A percentile compares a stretch with the other conserved stretches of the same genome.
Evolutionary conservation across 768 basidiomycete species (phyloP).

Genomic region (Mycena rosella): DNA sequence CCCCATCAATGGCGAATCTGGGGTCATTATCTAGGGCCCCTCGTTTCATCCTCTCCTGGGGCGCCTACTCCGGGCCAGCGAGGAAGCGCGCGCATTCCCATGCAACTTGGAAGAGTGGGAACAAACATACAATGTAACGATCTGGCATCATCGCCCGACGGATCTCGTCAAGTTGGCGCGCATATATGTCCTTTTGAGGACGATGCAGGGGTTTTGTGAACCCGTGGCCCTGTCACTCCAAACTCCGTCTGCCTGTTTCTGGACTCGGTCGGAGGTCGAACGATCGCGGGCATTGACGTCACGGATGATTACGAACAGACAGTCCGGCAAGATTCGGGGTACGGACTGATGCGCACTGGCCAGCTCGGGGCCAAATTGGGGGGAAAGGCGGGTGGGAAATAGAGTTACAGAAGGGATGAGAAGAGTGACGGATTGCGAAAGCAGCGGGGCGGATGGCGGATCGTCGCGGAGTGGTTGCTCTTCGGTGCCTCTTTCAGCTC

Average conservation of each 20-base stretch:
- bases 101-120: background rate
- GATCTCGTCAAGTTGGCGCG: constrained; percentile 19
- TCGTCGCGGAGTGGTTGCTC: background rate
- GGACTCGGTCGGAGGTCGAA: background rate
- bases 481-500: constrained; percentile 3
- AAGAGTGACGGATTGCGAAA: background rate
- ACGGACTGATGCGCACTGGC: background rate
- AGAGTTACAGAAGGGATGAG: background rate
- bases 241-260: background rate
- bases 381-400: no score
- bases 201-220: background rate
- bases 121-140: constrained; percentile 17
- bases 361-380: constrained; percentile 2
- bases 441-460: constrained; percentile 26
- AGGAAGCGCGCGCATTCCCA: background rate
- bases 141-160: constrained; percentile 5
- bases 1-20: background rate
- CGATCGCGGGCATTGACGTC: background rate
- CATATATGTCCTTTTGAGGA: constrained; percentile 31
- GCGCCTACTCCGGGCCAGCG: no score
- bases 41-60: no score
- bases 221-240: constrained; percentile 30
- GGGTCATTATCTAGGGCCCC: background rate
- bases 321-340: background rate
- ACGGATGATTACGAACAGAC: background rate